Evolutionary conservation across 2,329 filamentous ascomycete genomes (phyloP), one percentile per base, ranked within the genome.

Genomic region (Ophiocordyceps camponoti-saundersi): DNA sequence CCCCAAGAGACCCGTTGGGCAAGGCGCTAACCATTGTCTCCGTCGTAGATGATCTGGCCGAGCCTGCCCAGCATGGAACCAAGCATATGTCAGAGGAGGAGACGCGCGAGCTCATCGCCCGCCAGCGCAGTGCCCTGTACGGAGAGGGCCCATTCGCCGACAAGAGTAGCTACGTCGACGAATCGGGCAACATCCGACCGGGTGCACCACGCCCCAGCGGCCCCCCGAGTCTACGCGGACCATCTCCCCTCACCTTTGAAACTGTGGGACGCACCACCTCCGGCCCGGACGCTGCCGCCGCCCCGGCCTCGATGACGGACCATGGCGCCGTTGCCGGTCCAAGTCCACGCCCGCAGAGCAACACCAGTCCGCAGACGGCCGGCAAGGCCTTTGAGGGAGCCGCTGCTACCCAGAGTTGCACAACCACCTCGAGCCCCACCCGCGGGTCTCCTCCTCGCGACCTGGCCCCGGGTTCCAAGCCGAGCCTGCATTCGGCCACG

Each of bases 21-120:
- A 50, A 59, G 26, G 53, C 52, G 61, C 63, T 66, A 63, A 66
- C 61, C 52, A 50, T 53, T 57, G 53, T 53, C 52, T 59, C 64
- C 56, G 60, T 57, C 59, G 60, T 69, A 77, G 73, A 72, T 62
- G 67, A 68, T 53, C 61, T 74, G 55, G 55, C 67, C 60, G 73
- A 76, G 47, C 55, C 70, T 46, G 49, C 59, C 50, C 57, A 61
- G 42, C 57, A 53, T 45, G 52, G 50, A 47, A 75, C 72, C 72
- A 95, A 95, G 72, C 81, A 71, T 60, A 85, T 95, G 83, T 93
- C 83, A 61, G 92, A 96, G 70, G 89, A 95, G 58, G 89, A 95
- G 60, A 90, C 90, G 57, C 87, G 90, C 57, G 90, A 96, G 57
- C 75, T 96, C 64, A 94, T 96, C 65, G 85, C 89, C 56, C 89